Evolutionary conservation across 768 basidiomycete species (phyloP).

Genomic region (Clitopilus passeckerianus): DNA sequence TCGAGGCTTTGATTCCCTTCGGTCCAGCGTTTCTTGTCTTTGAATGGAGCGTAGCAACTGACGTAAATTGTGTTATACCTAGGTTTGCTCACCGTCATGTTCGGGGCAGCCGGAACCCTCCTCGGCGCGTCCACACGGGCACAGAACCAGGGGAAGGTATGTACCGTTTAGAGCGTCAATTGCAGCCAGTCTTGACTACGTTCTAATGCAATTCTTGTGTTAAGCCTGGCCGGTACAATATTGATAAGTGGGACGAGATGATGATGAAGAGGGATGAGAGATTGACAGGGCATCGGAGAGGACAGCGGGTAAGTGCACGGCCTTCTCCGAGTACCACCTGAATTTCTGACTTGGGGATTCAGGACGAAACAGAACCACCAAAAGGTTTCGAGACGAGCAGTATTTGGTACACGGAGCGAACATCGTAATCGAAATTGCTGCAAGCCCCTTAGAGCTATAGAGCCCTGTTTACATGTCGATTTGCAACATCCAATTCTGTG

Average conservation of each 20-base stretch:
- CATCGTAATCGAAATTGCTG: conserved; percentile 27
- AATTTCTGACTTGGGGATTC: conserved; percentile 3
- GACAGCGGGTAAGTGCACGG: conserved; percentile 68
- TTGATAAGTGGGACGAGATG: conserved; percentile 92
- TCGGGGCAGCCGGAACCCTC: conserved; percentile 86
- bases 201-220: not conserved
- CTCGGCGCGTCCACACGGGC: conserved; percentile 71
- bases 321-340: not conserved
- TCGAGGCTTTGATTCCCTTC: conserved; percentile 96
- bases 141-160: conserved; percentile 90
- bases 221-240: conserved; percentile 77
- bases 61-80: conserved; percentile 4
- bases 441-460: not conserved
- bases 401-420: conserved; percentile 66
- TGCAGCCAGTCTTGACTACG: not conserved
- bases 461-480: not conserved
- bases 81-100: conserved; percentile 86
- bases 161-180: not conserved
- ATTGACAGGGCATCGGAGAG: conserved; percentile 81
- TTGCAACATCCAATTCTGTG: not conserved
- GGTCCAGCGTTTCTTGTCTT: conserved; percentile 39
- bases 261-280: conserved; percentile 92
- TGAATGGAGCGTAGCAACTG: not conserved
- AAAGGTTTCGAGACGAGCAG: conserved; percentile 68
- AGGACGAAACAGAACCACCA: conserved; percentile 70